Conservation (phyloP, 345 rosid genomes). For the Physaria fendleri region DNA sequence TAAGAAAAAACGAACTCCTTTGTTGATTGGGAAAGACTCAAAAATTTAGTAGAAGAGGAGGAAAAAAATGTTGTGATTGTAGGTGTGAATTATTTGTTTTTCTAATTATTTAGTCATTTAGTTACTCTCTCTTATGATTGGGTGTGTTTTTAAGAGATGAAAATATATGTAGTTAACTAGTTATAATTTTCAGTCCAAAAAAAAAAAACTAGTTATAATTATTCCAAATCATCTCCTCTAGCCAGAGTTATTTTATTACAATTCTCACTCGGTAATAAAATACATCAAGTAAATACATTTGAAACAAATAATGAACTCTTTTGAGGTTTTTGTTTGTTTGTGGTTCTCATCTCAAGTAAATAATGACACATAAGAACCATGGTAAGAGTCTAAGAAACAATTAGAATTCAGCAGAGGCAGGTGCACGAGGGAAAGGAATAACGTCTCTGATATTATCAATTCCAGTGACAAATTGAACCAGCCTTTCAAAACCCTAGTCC, state of each 20-base stretch:
- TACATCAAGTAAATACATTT: neutral
- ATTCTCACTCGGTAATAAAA: too few species aligned
- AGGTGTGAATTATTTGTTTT: constrained; percentile 22
- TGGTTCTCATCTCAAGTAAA: neutral
- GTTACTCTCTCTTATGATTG: neutral
- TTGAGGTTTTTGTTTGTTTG: neutral
- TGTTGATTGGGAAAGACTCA: constrained; percentile 17
- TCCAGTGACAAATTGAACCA: constrained; percentile 93
- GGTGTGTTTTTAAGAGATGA: neutral
- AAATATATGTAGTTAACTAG: constrained; percentile 9
- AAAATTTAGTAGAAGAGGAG: neutral
- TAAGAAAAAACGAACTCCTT: neutral
- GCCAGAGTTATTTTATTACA: too few species aligned
- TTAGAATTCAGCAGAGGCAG: constrained; percentile 87
- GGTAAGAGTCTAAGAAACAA: neutral
- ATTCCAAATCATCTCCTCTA: constrained; percentile 1
- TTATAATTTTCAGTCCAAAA: too few species aligned
- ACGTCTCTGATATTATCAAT: constrained; percentile 87
- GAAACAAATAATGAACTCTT: neutral
- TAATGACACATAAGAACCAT: constrained; percentile 6
- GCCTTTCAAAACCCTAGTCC: constrained; percentile 95
- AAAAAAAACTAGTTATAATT: too few species aligned
- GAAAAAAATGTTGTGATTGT: constrained; percentile 8
- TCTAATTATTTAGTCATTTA: constrained; percentile 11
- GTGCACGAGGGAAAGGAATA: constrained; percentile 90